Base-by-base conservation (phyloP, 805 yeast genomes). In the Ogataea kodamae region DNA sequence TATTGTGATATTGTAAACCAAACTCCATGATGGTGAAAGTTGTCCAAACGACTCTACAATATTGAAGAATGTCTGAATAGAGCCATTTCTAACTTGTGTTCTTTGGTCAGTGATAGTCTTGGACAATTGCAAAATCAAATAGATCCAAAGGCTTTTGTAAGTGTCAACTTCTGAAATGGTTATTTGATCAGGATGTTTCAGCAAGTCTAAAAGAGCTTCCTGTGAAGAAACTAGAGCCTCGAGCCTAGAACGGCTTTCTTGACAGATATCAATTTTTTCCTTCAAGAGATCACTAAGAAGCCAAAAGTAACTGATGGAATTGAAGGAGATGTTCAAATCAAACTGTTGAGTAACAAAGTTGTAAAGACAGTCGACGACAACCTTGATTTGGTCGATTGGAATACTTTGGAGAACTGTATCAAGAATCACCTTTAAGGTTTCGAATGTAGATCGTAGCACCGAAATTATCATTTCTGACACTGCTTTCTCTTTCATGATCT, bases 281-380 rank as follows among this genome's bases (percentile, higher is more conserved):
- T 77, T 68, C 25, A 80, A 59, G 38, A 78, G 77, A 49, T 92
- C 97, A 47, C 96, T 84, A 3, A 92, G 76, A 10, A 83, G 57
- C 97, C 97, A 90, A 51, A 88, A 89, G 46, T 88, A 83, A 46
- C 96, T 85, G 6, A 88, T 83, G 0, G 96, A 80, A 30, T 95
- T 85, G 54, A 90, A 88, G 0, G 97, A 85, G 13, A 87, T 84
- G 55, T 90, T 90, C 45, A 90, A 57, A 45, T 90, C 96, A 42
- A 65, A 67, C 1, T 57, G 61, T 50, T 92, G 97, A 2, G 69
- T 60, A 20, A 86, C 79, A 57, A 86, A 90, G 42, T 76, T 72
- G 48, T 70, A 73, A 22, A 90, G 63, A 1, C 89, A 76, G 43
- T 85, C 87, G 38, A 88, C 76, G 24, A 89, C 70, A 2, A 69